Evolutionary conservation across 352 stramenopile species (phyloP).

Genomic region (Phytophthora pini): DNA sequence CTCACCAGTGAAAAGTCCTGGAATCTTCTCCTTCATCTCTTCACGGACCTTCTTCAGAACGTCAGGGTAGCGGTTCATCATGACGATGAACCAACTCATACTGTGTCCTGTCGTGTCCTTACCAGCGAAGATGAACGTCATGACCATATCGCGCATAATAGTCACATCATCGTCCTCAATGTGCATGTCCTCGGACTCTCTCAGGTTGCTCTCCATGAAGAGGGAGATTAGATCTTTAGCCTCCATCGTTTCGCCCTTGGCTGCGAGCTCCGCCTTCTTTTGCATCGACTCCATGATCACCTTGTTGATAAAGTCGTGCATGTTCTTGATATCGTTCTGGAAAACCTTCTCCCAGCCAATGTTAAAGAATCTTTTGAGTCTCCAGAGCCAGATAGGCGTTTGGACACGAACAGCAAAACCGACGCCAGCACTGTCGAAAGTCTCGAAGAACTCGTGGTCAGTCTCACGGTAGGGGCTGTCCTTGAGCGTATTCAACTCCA

Average conservation of each 20-base stretch:
- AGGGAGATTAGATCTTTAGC: slow-evolving; percentile 55
- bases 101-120: slow-evolving; percentile 68
- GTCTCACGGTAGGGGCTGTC: slow-evolving; percentile 28
- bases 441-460: slow-evolving; percentile 48
- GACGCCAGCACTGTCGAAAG: slow-evolving; percentile 44
- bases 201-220: slow-evolving; percentile 44
- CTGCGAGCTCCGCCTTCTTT: slow-evolving; percentile 52
- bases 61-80: slow-evolving; percentile 59
- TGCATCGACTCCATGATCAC: slow-evolving; percentile 56
- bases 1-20: slow-evolving; percentile 27
- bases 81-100: slow-evolving; percentile 72
- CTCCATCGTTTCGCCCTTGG: slow-evolving; percentile 42
- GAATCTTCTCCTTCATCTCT: slow-evolving; percentile 53
- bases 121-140: slow-evolving; percentile 78
- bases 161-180: slow-evolving; percentile 35
- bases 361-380: slow-evolving; percentile 36
- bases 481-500: slow-evolving; percentile 48
- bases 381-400: slow-evolving; percentile 44
- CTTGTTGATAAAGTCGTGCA: slow-evolving; percentile 50
- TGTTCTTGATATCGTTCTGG: slow-evolving; percentile 38
- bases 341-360: slow-evolving; percentile 50
- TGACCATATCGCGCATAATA: slow-evolving; percentile 69
- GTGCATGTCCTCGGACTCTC: slow-evolving; percentile 25
- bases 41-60: slow-evolving; percentile 55
- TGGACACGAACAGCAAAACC: slow-evolving; percentile 36